phyloP scores from a whole-genome alignment of 2,329 filamentous ascomycete genomes.

The Stagonosporopsis cucurbitacearum region DNA sequence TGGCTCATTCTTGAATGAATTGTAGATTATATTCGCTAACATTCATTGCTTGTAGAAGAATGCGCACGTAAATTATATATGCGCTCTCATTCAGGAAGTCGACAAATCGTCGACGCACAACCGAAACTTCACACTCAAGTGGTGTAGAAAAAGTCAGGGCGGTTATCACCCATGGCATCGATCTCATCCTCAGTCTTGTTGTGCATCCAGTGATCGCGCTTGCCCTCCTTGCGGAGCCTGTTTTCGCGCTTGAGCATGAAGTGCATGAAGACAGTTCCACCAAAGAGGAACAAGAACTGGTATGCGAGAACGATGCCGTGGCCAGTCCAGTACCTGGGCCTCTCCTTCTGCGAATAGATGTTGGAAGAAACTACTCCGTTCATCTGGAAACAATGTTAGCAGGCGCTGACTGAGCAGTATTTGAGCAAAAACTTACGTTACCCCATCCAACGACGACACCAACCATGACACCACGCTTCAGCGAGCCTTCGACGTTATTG shows the following conservation, averaged over 20 bases:
- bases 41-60: slow-evolving; percentile 6
- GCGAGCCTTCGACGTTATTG: slow-evolving; percentile 92
- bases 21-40: slow-evolving; percentile 6
- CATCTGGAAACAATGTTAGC: slow-evolving; percentile 49
- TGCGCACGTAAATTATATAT: not conserved
- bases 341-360: slow-evolving; percentile 70
- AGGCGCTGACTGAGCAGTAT: not conserved
- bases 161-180: slow-evolving; percentile 70
- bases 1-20: too few relatives aligned
- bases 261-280: slow-evolving; percentile 72
- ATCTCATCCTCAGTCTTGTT: slow-evolving; percentile 70
- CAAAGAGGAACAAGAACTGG: slow-evolving; percentile 72
- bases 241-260: slow-evolving; percentile 72
- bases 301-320: slow-evolving; percentile 79
- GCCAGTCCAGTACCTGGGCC: slow-evolving; percentile 72
- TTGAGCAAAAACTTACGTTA: slow-evolving; percentile 57
- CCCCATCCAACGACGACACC: slow-evolving; percentile 91
- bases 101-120: not conserved
- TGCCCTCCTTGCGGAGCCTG: slow-evolving; percentile 66
- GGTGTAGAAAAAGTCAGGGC: slow-evolving; percentile 74
- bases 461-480: slow-evolving; percentile 87
- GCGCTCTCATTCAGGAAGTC: not conserved
- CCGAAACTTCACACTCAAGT: slow-evolving; percentile 47
- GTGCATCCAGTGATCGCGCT: slow-evolving; percentile 70
- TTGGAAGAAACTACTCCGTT: slow-evolving; percentile 87